phyloP scores from a whole-genome alignment of 73 alveolate species.

The Paramecium caudatum region DNA sequence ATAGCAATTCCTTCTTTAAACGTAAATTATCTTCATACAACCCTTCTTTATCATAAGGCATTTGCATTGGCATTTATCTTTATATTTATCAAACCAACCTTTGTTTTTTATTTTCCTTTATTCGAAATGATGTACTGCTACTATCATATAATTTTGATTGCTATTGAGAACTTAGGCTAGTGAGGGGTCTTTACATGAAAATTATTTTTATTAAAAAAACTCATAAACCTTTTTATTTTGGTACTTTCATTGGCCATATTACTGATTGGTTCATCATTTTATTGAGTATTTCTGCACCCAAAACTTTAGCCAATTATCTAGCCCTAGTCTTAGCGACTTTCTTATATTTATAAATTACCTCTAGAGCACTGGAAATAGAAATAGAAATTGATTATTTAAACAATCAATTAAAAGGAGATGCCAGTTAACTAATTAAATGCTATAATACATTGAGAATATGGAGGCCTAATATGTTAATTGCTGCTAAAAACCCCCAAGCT shows the following conservation, averaged over 20 bases:
- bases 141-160: conserved; percentile 21
- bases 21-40: conserved; percentile 53
- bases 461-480: background rate
- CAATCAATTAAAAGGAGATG: conserved; percentile 46
- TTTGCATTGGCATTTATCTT: conserved; percentile 33
- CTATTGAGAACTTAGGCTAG: background rate
- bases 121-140: conserved; percentile 41
- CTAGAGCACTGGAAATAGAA: conserved; percentile 63
- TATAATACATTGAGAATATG: conserved; percentile 41
- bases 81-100: background rate
- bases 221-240: conserved; percentile 51
- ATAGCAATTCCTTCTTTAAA: conserved; percentile 3
- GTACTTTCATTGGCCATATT: conserved; percentile 61
- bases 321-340: conserved; percentile 59
- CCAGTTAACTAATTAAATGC: conserved; percentile 36
- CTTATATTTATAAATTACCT: background rate
- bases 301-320: conserved; percentile 29
- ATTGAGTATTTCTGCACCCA: conserved; percentile 38
- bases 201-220: background rate
- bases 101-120: conserved; percentile 12
- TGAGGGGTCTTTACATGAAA: conserved; percentile 30
- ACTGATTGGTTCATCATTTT: conserved; percentile 54
- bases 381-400: background rate
- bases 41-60: conserved; percentile 52
- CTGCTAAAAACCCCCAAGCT: conserved; percentile 56